Conservation (phyloP, 2,329 filamentous ascomycete genomes). For the Diplodia scrobiculata region DNA sequence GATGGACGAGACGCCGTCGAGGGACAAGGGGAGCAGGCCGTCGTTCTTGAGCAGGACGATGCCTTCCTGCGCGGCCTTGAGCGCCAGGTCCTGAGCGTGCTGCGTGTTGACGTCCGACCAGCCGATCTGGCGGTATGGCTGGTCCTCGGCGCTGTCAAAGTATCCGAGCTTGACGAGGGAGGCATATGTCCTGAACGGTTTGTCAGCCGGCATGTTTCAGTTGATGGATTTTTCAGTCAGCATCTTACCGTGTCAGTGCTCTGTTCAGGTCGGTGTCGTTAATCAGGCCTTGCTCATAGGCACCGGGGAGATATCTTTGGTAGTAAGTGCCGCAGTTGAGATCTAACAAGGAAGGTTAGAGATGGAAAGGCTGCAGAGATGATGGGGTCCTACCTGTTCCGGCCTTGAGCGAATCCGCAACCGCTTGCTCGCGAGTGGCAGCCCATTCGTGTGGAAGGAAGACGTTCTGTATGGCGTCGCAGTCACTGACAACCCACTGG, state of each 20-base stretch:
- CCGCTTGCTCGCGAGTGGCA: slow-evolving; percentile 50
- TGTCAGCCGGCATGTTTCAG: neutral
- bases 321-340: slow-evolving; percentile 57
- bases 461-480: slow-evolving; percentile 64
- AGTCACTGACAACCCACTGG: slow-evolving; percentile 67
- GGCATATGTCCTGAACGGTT: slow-evolving; percentile 44
- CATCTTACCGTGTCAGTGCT: slow-evolving; percentile 52
- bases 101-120: slow-evolving; percentile 61
- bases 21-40: slow-evolving; percentile 50
- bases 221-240: neutral
- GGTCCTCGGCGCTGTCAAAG: slow-evolving; percentile 55
- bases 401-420: slow-evolving; percentile 53
- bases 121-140: slow-evolving; percentile 55
- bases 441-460: slow-evolving; percentile 54
- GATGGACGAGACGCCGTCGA: slow-evolving; percentile 47
- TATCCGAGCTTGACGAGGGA: slow-evolving; percentile 60
- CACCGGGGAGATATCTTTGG: slow-evolving; percentile 50
- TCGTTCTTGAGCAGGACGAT: slow-evolving; percentile 59
- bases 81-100: slow-evolving; percentile 58
- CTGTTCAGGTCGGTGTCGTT: slow-evolving; percentile 53
- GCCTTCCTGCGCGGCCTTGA: slow-evolving; percentile 54
- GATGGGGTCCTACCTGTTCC: slow-evolving; percentile 43
- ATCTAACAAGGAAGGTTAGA: slow-evolving; percentile 39
- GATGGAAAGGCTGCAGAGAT: no score
- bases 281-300: slow-evolving; percentile 48